Conservation (phyloP, 2,329 filamentous ascomycete species). For the Fusarium staphyleae region DNA sequence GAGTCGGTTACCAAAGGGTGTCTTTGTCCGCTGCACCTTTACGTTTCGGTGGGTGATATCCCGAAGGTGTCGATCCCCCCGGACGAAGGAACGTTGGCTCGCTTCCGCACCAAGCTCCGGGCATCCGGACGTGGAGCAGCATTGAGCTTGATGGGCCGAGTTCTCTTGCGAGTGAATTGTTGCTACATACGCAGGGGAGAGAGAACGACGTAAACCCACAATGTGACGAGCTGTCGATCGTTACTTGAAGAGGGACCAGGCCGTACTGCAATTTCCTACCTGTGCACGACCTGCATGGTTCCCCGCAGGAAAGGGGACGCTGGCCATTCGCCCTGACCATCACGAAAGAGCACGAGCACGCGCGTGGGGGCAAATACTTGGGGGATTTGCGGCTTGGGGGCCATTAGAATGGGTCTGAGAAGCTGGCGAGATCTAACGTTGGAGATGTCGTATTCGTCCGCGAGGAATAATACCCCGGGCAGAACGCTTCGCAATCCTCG, state of each 20-base stretch:
- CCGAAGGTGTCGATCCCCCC: constrained; percentile 9
- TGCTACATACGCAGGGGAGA: neutral
- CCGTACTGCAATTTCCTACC: constrained; percentile 16
- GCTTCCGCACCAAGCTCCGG: neutral
- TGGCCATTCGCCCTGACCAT: neutral
- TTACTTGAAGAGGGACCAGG: neutral
- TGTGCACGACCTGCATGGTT: neutral
- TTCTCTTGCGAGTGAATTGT: neutral
- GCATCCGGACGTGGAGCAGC: neutral
- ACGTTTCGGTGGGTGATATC: constrained; percentile 5
- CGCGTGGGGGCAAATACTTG: neutral
- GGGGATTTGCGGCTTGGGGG: too few relatives aligned
- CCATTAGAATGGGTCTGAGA: too few relatives aligned
- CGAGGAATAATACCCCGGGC: too few relatives aligned
- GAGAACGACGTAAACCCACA: neutral
- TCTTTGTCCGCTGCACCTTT: constrained; percentile 17
- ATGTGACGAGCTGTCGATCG: neutral
- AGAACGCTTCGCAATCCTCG: too few relatives aligned
- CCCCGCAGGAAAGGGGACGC: constrained; percentile 1
- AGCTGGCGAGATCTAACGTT: too few relatives aligned
- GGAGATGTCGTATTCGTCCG: too few relatives aligned
- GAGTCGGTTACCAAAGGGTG: neutral
- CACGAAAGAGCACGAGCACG: neutral
- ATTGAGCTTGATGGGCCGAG: neutral
- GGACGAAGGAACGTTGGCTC: constrained; percentile 1